Base-by-base conservation (phyloP, 768 basidiomycete genomes). In the Lactarius akahatsu region DNA sequence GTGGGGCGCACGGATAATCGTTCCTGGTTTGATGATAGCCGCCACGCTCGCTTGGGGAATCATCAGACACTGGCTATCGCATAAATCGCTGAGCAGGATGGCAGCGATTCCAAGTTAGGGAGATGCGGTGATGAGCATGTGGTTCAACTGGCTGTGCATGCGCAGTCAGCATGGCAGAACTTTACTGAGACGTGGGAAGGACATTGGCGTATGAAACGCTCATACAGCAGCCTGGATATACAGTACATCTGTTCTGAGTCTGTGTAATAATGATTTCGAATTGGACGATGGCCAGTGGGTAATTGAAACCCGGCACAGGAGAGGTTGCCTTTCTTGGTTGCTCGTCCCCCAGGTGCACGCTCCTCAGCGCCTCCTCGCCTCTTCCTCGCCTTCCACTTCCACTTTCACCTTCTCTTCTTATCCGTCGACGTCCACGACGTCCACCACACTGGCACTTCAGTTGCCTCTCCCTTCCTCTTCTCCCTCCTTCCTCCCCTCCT, bases 1-100 rank as follows among this genome's bases (percentile, higher is more conserved):
- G 0, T 74, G 90, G 2, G 82, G 84, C n/a, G 73, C 82, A 34
- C 84, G 77, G 71, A 74, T 78, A 0, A 76, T 89, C 11, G 72
- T 73, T 18, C 66, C 83, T 6, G 71, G 81, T 8, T 67, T 81
- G 3, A 55, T 85, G 16, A 76, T 81, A 0, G 38, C 76, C 7
- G 81, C 82, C 1, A 74, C 77, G 40, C 72, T 82, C 0, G 72
- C 73, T 3, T 88, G 85, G 63, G 71, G 78, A 1, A 69, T 76
- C 1, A 75, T 85, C 64, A 82, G 81, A 30, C 74, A 81, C 65
- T 81, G 82, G 78, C 18, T 23, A 34, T 23, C 34, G 0, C 57
- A n/a, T 20, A 23, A 34, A n/a, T 56, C 36, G 23, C 23, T 34
- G 13, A 15, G 38, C 13, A 15, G 13, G 13, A 15, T 15, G 38